Percentiles rank a stretch among this genome's conserved stretches.
phyloP scores from a whole-genome alignment of 2,329 filamentous ascomycete species.

The Aspergillus sp. region DNA sequence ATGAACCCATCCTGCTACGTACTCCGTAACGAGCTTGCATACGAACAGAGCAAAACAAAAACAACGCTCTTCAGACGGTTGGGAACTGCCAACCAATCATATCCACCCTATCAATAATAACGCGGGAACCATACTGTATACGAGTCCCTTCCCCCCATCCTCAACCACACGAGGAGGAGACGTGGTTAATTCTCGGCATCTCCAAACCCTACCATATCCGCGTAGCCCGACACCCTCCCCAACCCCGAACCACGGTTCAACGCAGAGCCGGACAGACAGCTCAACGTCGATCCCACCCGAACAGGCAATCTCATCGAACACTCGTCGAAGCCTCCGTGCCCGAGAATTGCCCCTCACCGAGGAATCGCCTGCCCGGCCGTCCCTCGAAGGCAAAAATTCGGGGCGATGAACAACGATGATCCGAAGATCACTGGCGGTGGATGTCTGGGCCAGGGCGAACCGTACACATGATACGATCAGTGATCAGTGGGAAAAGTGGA shows the following conservation, averaged over 20 bases:
- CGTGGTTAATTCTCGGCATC: not conserved
- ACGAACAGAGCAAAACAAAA: not conserved
- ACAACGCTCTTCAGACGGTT: not conserved
- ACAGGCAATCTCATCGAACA: conserved; percentile 11
- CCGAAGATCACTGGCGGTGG: conserved; percentile 2
- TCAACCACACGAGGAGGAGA: not conserved
- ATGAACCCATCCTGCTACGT: not conserved
- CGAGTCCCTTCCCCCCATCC: not conserved
- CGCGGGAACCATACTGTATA: not conserved
- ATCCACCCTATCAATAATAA: not conserved
- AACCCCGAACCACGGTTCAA: not conserved
- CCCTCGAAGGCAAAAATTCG: not conserved
- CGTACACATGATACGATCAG: not conserved
- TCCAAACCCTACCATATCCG: not conserved
- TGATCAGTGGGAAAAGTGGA: not conserved
- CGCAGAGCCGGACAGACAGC: not conserved
- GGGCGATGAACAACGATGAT: not conserved
- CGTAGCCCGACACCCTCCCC: not conserved
- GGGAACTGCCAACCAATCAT: not conserved
- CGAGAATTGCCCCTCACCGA: not conserved
- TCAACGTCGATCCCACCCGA: conserved; percentile 12
- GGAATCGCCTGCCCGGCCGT: too few species aligned
- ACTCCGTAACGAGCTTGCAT: not conserved
- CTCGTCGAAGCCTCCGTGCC: conserved; percentile 3
- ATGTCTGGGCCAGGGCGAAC: not conserved